Conservation (phyloP, 345 rosid genomes). For the Geranium brycei region DNA sequence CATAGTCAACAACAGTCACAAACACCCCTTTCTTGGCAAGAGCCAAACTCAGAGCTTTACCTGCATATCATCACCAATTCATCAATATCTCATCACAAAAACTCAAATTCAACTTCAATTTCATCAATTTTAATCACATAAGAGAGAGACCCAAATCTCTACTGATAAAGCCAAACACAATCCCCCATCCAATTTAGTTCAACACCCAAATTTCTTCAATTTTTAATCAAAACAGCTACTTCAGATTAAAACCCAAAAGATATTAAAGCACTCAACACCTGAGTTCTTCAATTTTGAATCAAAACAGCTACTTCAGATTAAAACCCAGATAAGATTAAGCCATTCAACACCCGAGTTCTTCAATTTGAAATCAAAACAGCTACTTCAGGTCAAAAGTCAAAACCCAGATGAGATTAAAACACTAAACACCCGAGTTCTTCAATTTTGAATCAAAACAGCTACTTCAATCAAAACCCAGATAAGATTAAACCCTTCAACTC, state of each 20-base stretch:
- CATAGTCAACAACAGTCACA: conserved; percentile 60
- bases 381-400: conserved; percentile 16
- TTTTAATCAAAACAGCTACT: too few species aligned
- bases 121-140: conserved; percentile 38
- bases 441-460: not conserved
- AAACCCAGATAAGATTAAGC: not conserved
- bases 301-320: not conserved
- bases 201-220: not conserved
- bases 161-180: conserved; percentile 15
- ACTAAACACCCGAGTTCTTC: too few species aligned
- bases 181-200: conserved; percentile 9
- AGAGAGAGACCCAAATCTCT: conserved; percentile 13
- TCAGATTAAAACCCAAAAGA: not conserved
- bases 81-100: too few species aligned
- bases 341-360: too few species aligned
- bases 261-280: too few species aligned
- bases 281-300: not conserved
- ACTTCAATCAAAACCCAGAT: not conserved
- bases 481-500: conserved; percentile 7
- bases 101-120: too few species aligned
- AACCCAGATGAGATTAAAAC: not conserved
- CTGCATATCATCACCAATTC: conserved; percentile 21
- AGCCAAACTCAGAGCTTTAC: conserved; percentile 74
- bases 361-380: not conserved
- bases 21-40: conserved; percentile 74